Evolutionary conservation across 805 yeast genomes (phyloP).

Genomic region (Ogataea degrootiae): DNA sequence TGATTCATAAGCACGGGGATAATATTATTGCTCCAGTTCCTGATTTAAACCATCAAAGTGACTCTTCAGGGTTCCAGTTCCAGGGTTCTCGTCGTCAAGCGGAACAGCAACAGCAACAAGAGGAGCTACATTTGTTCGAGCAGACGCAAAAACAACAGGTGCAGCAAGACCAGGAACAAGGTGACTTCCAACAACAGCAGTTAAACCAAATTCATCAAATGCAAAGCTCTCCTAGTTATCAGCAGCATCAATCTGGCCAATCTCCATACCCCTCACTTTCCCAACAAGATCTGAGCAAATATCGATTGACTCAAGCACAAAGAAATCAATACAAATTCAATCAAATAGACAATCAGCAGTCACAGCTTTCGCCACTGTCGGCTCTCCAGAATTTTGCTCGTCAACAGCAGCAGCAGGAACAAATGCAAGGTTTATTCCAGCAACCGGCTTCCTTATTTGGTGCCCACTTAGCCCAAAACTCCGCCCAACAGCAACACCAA

Average conservation of each 20-base stretch:
- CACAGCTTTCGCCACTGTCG: neutral
- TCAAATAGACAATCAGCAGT: neutral
- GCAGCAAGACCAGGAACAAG: neutral
- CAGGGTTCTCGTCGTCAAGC: neutral
- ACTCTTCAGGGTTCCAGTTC: conserved; percentile 12
- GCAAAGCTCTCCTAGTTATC: neutral
- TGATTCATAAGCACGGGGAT: conserved; percentile 56
- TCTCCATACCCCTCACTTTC: neutral
- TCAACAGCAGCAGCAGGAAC: too few species aligned
- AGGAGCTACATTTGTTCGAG: neutral
- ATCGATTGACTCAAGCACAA: neutral
- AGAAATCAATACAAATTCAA: neutral
- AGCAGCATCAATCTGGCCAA: neutral
- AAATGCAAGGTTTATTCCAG: too few species aligned
- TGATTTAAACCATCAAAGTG: conserved; percentile 14
- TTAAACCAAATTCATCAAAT: neutral
- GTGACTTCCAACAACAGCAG: neutral
- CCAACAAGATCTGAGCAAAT: too few species aligned
- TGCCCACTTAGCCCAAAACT: too few species aligned
- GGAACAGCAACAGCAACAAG: neutral
- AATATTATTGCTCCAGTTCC: conserved; percentile 28
- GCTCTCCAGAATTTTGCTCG: too few species aligned
- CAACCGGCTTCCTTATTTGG: too few species aligned
- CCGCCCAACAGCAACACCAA: neutral
- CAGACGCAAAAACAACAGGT: conserved; percentile 1